Evolutionary conservation across 768 basidiomycete species (phyloP).

Genomic region (Mycena metata): DNA sequence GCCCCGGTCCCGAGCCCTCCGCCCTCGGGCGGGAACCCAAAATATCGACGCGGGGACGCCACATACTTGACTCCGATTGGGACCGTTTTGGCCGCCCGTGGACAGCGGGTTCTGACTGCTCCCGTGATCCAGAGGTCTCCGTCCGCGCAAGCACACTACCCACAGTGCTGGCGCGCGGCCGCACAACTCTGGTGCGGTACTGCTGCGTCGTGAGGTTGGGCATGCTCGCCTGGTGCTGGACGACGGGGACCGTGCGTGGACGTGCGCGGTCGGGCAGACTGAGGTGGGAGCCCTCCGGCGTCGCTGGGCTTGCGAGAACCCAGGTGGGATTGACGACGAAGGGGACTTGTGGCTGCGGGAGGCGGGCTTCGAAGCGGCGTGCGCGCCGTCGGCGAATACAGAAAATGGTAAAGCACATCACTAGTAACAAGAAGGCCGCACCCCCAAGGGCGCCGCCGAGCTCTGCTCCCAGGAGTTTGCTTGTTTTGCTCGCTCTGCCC

Average conservation of each 20-base stretch:
- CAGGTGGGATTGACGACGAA: slow-evolving; percentile 37
- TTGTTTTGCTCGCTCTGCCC: background rate
- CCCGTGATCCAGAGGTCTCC: slow-evolving; percentile 12
- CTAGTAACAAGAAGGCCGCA: slow-evolving; percentile 11
- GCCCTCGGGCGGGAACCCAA: slow-evolving; percentile 13
- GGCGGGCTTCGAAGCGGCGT: background rate
- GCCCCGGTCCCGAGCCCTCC: background rate
- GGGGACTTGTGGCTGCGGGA: slow-evolving; percentile 25
- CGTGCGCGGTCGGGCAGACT: slow-evolving; percentile 36
- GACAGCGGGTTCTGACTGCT: background rate
- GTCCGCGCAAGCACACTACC: slow-evolving; percentile 7
- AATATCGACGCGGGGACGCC: slow-evolving; percentile 33
- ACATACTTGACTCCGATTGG: slow-evolving; percentile 24
- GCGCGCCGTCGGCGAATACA: slow-evolving; percentile 20
- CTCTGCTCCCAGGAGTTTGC: slow-evolving; percentile 20
- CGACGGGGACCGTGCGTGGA: slow-evolving; percentile 17
- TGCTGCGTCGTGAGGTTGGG: slow-evolving; percentile 28
- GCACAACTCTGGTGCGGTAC: slow-evolving; percentile 25
- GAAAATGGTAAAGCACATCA: background rate
- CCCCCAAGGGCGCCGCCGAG: slow-evolving; percentile 33
- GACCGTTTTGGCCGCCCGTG: background rate
- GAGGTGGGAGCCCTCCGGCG: slow-evolving; percentile 27
- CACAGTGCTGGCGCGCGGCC: slow-evolving; percentile 31
- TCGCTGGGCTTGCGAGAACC: slow-evolving; percentile 22
- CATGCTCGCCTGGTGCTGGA: slow-evolving; percentile 28